Percentiles rank a stretch among this genome's conserved stretches.
Conservation (phyloP, 148 eudicot species). For the Arctostaphylos glauca region DNA sequence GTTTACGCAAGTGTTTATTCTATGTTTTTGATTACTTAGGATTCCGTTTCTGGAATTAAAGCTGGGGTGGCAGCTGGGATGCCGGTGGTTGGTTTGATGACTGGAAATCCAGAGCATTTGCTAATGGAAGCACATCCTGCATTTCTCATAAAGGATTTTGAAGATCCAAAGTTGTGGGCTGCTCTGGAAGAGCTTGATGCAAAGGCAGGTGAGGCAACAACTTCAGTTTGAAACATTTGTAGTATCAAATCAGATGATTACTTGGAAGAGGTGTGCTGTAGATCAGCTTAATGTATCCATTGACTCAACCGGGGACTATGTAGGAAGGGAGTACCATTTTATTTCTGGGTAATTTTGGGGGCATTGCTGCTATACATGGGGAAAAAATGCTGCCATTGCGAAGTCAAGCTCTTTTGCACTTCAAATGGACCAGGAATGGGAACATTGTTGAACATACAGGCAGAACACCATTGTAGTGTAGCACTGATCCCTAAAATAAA, state of each 20-base stretch:
- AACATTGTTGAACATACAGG: no score
- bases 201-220: conserved; percentile 24
- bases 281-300: neutral
- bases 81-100: conserved; percentile 80
- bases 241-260: neutral
- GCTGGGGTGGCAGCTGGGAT: conserved; percentile 98
- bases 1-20: neutral
- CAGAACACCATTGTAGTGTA: no score
- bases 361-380: neutral
- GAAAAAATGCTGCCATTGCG: no score
- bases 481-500: no score
- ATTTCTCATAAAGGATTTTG: conserved; percentile 70
- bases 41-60: conserved; percentile 86
- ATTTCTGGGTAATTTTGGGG: neutral
- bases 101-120: conserved; percentile 65
- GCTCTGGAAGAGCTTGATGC: conserved; percentile 73
- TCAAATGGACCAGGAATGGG: no score
- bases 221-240: conserved; percentile 23
- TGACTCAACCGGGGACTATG: no score
- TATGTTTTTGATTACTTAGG: conserved; percentile 32
- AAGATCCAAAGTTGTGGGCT: conserved; percentile 80
- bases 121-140: conserved; percentile 70
- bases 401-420: no score
- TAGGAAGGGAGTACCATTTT: neutral
- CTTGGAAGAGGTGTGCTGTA: neutral